Conservation (phyloP, 116 monocot genomes). For the Posidonia oceanica region DNA sequence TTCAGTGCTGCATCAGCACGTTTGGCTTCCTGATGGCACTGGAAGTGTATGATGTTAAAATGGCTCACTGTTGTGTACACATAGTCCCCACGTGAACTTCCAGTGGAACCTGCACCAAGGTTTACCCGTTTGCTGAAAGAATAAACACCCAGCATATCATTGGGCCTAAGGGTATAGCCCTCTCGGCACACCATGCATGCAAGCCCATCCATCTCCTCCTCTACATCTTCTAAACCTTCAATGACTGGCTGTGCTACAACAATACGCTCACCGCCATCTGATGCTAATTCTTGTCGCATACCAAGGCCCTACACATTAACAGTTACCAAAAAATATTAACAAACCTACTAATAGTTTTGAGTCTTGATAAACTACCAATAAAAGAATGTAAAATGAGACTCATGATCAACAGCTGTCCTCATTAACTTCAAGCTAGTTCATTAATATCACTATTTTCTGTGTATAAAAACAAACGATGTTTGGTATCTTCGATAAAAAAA, state of each 20-base stretch:
- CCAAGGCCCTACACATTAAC: constrained; percentile 49
- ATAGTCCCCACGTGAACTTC: constrained; percentile 56
- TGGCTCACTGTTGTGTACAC: constrained; percentile 97
- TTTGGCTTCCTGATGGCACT: constrained; percentile 97
- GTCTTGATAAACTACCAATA: neutral
- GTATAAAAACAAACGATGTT: too few species aligned
- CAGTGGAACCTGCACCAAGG: constrained; percentile 49
- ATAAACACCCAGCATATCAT: constrained; percentile 86
- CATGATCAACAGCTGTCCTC: neutral
- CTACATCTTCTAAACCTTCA: constrained; percentile 93
- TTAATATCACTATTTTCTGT: too few species aligned
- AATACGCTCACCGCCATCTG: constrained; percentile 90
- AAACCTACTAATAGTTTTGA: neutral
- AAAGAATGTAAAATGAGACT: neutral
- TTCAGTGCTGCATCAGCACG: constrained; percentile 79
- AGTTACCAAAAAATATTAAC: neutral
- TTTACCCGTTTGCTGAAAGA: constrained; percentile 91
- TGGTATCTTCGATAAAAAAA: too few species aligned
- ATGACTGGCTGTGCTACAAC: constrained; percentile 67
- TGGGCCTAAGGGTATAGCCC: constrained; percentile 85
- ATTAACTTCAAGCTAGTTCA: too few species aligned
- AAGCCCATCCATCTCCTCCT: constrained; percentile 86
- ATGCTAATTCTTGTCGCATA: constrained; percentile 80
- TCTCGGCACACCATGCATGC: constrained; percentile 99
- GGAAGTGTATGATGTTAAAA: constrained; percentile 97